Percentiles rank a stretch among this genome's conserved stretches.
phyloP scores from a whole-genome alignment of 2,329 filamentous ascomycete genomes.

The Drechslerella dactyloides region DNA sequence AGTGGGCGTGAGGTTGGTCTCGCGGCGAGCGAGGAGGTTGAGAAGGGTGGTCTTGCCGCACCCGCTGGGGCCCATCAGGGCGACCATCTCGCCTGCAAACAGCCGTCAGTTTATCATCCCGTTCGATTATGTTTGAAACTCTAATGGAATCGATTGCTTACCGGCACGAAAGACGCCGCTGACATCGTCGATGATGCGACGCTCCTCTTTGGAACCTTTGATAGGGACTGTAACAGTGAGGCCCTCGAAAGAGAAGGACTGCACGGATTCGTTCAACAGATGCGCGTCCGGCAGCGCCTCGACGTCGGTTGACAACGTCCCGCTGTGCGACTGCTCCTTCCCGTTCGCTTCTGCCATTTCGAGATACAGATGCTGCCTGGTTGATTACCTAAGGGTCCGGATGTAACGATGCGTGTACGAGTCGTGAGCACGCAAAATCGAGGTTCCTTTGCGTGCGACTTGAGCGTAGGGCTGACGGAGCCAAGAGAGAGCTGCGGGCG shows the following conservation, averaged over 20 bases:
- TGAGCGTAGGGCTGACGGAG: too few relatives aligned
- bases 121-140: neutral
- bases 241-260: conserved; percentile 32
- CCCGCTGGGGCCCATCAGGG: conserved; percentile 78
- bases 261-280: conserved; percentile 41
- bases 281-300: conserved; percentile 46
- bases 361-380: too few relatives aligned
- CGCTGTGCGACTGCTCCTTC: conserved; percentile 14
- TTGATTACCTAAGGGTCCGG: too few relatives aligned
- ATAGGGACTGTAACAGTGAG: conserved; percentile 27
- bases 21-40: conserved; percentile 75
- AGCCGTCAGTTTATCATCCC: conserved; percentile 2
- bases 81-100: conserved; percentile 70
- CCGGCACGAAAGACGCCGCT: conserved; percentile 46
- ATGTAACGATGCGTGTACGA: too few relatives aligned
- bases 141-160: conserved; percentile 13
- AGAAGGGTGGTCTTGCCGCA: conserved; percentile 82
- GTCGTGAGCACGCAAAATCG: too few relatives aligned
- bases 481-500: too few relatives aligned
- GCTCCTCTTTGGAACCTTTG: conserved; percentile 41
- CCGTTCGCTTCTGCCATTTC: conserved; percentile 8
- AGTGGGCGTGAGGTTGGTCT: conserved; percentile 64
- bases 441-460: too few relatives aligned
- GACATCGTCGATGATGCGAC: conserved; percentile 44
- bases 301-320: conserved; percentile 28